Evolutionary conservation across 169 alveolate genomes (phyloP).

Genomic region (Cryptosporidium canis): DNA sequence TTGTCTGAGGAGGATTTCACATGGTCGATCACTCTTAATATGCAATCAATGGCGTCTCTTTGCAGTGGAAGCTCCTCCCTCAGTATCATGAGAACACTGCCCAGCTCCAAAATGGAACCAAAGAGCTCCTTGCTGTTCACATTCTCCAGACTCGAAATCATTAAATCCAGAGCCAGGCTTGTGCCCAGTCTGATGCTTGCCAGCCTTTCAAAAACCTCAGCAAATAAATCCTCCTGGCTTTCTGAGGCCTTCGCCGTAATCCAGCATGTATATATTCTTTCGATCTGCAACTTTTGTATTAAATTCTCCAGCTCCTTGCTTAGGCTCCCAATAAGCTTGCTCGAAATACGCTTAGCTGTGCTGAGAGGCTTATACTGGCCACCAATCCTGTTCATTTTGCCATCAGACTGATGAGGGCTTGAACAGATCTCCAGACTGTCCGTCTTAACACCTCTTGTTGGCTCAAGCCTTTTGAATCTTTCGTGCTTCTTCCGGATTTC

Average conservation of each 20-base stretch:
- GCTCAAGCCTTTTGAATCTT: not conserved
- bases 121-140: not conserved
- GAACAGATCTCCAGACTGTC: no score
- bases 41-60: conserved; percentile 68
- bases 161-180: not conserved
- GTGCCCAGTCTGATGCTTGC: not conserved
- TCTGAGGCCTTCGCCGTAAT: conserved; percentile 44
- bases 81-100: not conserved
- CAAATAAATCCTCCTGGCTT: not conserved
- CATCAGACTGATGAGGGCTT: no score
- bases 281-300: conserved; percentile 37
- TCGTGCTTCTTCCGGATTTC: not conserved
- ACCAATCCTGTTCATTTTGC: no score
- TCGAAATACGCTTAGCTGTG: no score
- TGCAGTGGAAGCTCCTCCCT: conserved; percentile 28
- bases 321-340: not conserved
- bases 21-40: conserved; percentile 29
- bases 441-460: no score
- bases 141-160: conserved; percentile 2
- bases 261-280: conserved; percentile 64
- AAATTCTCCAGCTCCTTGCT: conserved; percentile 11
- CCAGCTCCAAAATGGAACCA: not conserved
- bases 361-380: no score
- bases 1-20: not conserved
- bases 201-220: not conserved